A percentile compares a stretch with the other conserved stretches of the same genome.
Evolutionary conservation across 2,329 filamentous ascomycete species (phyloP).

Genomic region (Aspergillus sojae): DNA sequence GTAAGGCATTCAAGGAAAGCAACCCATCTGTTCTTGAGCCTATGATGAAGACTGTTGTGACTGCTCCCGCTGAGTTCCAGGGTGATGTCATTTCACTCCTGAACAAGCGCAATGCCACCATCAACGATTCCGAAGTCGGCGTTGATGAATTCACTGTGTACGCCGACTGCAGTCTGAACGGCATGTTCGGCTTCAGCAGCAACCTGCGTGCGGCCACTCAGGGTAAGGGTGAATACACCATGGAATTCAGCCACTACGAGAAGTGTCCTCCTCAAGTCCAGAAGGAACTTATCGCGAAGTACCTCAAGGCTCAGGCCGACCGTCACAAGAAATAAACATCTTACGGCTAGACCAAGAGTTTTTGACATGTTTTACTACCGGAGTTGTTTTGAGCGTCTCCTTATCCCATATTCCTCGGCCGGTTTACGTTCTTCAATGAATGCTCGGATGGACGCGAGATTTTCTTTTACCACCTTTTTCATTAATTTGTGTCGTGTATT

Average conservation of each 20-base stretch:
- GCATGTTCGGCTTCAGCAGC: conserved; percentile 96
- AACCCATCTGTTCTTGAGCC: conserved; percentile 88
- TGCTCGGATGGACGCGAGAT: conserved; percentile 13
- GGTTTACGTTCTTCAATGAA: conserved; percentile 11
- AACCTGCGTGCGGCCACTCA: conserved; percentile 91
- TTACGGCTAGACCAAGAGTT: neutral
- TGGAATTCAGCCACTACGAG: conserved; percentile 98
- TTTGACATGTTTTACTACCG: neutral
- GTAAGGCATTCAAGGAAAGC: conserved; percentile 83
- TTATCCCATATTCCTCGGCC: conserved; percentile 1
- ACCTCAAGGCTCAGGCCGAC: conserved; percentile 67
- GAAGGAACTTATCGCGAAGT: conserved; percentile 69
- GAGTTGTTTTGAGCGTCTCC: conserved; percentile 7
- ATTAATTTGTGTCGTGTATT: conserved; percentile 21
- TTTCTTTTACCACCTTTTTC: conserved; percentile 11
- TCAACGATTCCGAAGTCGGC: conserved; percentile 93
- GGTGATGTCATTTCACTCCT: conserved; percentile 91
- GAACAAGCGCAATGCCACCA: conserved; percentile 95
- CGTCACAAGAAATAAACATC: conserved; percentile 60
- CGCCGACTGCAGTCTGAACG: conserved; percentile 90
- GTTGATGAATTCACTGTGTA: conserved; percentile 90
- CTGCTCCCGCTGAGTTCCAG: conserved; percentile 95
- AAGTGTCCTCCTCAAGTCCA: conserved; percentile 86
- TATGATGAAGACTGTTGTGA: conserved; percentile 97
- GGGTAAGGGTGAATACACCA: conserved; percentile 96